Conservation (phyloP, 352 stramenopile species). For the Hyphochytrium catenoides region DNA sequence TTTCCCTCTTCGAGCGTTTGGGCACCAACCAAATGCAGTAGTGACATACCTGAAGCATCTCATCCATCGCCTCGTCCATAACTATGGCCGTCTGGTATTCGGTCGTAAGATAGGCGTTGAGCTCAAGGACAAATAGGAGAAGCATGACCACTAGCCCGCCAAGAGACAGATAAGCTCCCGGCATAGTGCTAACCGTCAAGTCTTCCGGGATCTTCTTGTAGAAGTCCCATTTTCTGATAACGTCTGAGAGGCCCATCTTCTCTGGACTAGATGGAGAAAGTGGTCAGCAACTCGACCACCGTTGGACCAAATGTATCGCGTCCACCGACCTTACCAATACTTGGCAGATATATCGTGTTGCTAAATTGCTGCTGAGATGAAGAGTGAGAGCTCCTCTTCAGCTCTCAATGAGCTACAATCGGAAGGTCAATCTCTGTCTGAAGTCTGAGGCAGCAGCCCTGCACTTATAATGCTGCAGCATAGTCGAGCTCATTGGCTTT, state of each 20-base stretch:
- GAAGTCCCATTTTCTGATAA: slow-evolving; percentile 70
- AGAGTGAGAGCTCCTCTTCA: too few species aligned
- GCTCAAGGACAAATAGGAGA: slow-evolving; percentile 62
- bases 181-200: slow-evolving; percentile 53
- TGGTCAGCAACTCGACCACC: too few species aligned
- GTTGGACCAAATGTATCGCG: too few species aligned
- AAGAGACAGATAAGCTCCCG: slow-evolving; percentile 53
- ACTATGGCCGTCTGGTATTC: slow-evolving; percentile 67
- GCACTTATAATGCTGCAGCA: too few species aligned
- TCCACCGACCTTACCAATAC: too few species aligned
- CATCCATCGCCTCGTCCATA: slow-evolving; percentile 55
- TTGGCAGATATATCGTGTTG: too few species aligned
- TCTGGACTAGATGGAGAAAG: too few species aligned
- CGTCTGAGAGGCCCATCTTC: slow-evolving; percentile 51
- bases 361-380: too few species aligned
- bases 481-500: too few species aligned
- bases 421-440: too few species aligned
- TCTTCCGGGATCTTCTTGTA: slow-evolving; percentile 76
- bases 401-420: too few species aligned
- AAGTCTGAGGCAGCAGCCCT: too few species aligned
- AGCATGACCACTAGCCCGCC: slow-evolving; percentile 64
- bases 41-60: slow-evolving; percentile 18
- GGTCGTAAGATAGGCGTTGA: slow-evolving; percentile 57
- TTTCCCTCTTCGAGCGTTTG: slow-evolving; percentile 2
- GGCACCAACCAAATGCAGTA: background rate